Evolutionary conservation across 306 rosid genomes (phyloP).

Genomic region (Boehmeria nivea): DNA sequence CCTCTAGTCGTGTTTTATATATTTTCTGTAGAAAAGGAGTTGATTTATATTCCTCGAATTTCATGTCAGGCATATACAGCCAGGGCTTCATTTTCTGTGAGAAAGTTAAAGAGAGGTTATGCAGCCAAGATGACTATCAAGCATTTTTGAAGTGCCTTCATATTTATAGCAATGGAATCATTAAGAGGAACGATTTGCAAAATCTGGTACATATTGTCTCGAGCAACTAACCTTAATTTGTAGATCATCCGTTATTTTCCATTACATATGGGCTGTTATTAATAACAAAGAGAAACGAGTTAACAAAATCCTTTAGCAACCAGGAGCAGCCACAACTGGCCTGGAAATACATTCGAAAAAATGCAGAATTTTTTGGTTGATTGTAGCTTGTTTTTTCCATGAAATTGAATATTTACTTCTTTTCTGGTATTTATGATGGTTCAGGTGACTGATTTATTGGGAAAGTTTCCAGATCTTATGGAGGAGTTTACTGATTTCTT

Average conservation of each 20-base stretch:
- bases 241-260: slow-evolving; percentile 6
- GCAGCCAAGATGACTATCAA: slow-evolving; percentile 76
- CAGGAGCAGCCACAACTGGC: no score
- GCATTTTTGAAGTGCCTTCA: slow-evolving; percentile 81
- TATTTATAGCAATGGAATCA: slow-evolving; percentile 83
- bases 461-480: slow-evolving; percentile 90
- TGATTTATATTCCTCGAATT: slow-evolving; percentile 7
- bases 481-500: slow-evolving; percentile 80
- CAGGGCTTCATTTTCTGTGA: slow-evolving; percentile 80
- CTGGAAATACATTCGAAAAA: no score
- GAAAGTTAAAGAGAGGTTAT: slow-evolving; percentile 82
- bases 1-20: not conserved
- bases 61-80: slow-evolving; percentile 62
- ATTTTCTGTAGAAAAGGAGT: no score
- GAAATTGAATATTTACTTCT: slow-evolving; percentile 7
- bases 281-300: not conserved
- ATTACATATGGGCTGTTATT: not conserved
- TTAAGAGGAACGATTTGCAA: slow-evolving; percentile 76
- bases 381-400: slow-evolving; percentile 8
- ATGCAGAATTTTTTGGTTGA: no score
- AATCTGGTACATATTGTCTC: slow-evolving; percentile 58
- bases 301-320: no score
- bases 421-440: slow-evolving; percentile 15
- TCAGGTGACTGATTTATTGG: slow-evolving; percentile 88
- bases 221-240: slow-evolving; percentile 13